Evolutionary conservation across 768 basidiomycete species (phyloP), one percentile per base, ranked within the genome.

Genomic region (Sutorius australiensis): DNA sequence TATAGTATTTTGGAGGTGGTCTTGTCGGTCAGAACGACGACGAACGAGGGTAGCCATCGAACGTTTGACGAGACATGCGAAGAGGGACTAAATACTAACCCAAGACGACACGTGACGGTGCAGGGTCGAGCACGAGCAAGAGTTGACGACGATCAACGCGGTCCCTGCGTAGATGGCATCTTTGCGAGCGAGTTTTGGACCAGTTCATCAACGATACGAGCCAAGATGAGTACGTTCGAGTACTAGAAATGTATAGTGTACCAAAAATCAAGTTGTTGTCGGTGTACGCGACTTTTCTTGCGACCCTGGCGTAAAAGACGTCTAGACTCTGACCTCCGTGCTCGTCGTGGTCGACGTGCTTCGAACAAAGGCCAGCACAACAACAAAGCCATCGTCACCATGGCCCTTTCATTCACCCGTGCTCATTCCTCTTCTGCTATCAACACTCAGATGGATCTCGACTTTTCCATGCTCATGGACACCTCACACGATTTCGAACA

Each of bases 1-100:
- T 8, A 67, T 50, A 10, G 19, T 43, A 0, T 32, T 19, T 4
- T 36, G 64, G 28, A 65, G 41, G 28, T 49, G 33, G 5, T 34
- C 10, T 2, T 45, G 46, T 30, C 50, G 38, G 11, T 63, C 48
- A 6, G 24, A 5, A 39, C 30, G 16, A 1, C 44, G 11, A 42
- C 37, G 67, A n/a, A 56, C 47, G 45, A 69, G 68, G 47, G 67
- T 69, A 17, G 67, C 68, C 67, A 68, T 68, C 19, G 33, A 34
- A 6, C 34, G 13, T 37, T 5, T 12, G 6, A 13, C 27, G 8
- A 12, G 1, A 0, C 11, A 2, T 24, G 12, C 16, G 46, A 37
- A 6, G 32, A 40, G 42, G 40, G 51, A 59, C 46, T 57, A 59
- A 59, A 56, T 60, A 60, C n/a, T 40, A 0, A 5, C n/a, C n/a